A percentile compares a stretch with the other conserved stretches of the same genome.
Evolutionary conservation across 2,329 filamentous ascomycete genomes (phyloP).

Genomic region (Epichloe baconii): DNA sequence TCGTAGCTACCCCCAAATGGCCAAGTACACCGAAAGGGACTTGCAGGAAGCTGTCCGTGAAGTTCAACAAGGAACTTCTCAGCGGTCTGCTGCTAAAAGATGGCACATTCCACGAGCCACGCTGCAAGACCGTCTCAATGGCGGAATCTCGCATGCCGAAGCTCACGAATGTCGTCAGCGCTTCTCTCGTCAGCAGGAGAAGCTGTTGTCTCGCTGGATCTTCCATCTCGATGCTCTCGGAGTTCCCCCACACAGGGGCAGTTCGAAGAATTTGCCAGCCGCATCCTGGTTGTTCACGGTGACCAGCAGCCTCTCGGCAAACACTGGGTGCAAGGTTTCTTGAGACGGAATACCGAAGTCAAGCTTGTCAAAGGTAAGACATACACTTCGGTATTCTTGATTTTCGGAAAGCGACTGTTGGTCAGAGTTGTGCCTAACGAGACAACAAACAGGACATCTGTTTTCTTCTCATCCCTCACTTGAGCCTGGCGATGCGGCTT

Average conservation of each 20-base stretch:
- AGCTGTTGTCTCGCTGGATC: slow-evolving; percentile 6
- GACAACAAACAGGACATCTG: slow-evolving; percentile 2
- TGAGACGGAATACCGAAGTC: slow-evolving; percentile 7
- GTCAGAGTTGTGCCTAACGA: slow-evolving; percentile 1
- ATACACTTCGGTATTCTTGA: not conserved
- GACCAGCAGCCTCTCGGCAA: slow-evolving; percentile 7
- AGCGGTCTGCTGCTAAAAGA: slow-evolving; percentile 7
- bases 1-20: slow-evolving; percentile 5
- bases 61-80: slow-evolving; percentile 8
- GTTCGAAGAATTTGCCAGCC: slow-evolving; percentile 7
- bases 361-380: slow-evolving; percentile 8
- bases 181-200: slow-evolving; percentile 8
- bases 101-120: slow-evolving; percentile 8
- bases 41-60: slow-evolving; percentile 8
- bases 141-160: slow-evolving; percentile 8
- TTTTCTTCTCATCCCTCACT: slow-evolving; percentile 4
- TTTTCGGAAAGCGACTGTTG: not conserved
- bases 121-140: slow-evolving; percentile 7
- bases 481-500: slow-evolving; percentile 4
- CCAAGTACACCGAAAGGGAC: slow-evolving; percentile 8
- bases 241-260: slow-evolving; percentile 7
- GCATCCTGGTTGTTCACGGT: slow-evolving; percentile 6
- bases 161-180: slow-evolving; percentile 8
- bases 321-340: slow-evolving; percentile 8
- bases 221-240: slow-evolving; percentile 6